These are phyloP conservation scores for Aureobasidium leucospermi DNA, from an alignment of 2,329 filamentous ascomycete genomes.

Conservation along the genomic window DNA sequence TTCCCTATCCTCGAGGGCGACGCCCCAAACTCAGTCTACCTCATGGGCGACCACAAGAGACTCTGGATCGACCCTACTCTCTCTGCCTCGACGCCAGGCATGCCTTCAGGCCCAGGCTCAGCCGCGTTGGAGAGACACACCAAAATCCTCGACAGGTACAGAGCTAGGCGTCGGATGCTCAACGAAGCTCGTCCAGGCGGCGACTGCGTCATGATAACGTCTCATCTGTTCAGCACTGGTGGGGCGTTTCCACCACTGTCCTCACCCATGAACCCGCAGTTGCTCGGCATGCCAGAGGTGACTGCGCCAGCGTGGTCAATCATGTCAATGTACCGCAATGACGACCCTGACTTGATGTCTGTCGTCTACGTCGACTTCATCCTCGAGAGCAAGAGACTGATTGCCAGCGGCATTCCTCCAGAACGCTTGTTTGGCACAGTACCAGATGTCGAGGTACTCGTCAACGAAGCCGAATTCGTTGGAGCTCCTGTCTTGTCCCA, in stretches of 20 bases:
- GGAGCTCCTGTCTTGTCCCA: not conserved
- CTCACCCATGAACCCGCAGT: not conserved
- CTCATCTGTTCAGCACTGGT: not conserved
- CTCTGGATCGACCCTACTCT: conserved; percentile 3
- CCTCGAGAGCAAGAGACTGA: not conserved
- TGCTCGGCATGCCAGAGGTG: not conserved
- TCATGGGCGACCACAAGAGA: not conserved
- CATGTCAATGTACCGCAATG: not conserved
- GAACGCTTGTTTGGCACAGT: not conserved
- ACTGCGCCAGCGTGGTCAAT: conserved; percentile 6
- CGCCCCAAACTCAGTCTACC: not conserved
- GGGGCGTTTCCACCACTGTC: not conserved
- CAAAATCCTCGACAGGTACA: not conserved
- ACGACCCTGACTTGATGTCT: conserved; percentile 6
- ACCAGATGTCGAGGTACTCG: not conserved
- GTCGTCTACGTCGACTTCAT: conserved; percentile 1
- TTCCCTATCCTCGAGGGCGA: not conserved
- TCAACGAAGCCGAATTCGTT: not conserved
- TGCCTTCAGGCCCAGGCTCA: not conserved
- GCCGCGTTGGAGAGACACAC: not conserved
- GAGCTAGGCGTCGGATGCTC: not conserved
- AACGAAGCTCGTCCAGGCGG: not conserved
- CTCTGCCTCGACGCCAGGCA: not conserved
- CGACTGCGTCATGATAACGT: not conserved
- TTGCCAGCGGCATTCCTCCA: not conserved